phyloP scores from a whole-genome alignment of 1,139 yeast genomes.

The Saccharomyces hybrid region DNA sequence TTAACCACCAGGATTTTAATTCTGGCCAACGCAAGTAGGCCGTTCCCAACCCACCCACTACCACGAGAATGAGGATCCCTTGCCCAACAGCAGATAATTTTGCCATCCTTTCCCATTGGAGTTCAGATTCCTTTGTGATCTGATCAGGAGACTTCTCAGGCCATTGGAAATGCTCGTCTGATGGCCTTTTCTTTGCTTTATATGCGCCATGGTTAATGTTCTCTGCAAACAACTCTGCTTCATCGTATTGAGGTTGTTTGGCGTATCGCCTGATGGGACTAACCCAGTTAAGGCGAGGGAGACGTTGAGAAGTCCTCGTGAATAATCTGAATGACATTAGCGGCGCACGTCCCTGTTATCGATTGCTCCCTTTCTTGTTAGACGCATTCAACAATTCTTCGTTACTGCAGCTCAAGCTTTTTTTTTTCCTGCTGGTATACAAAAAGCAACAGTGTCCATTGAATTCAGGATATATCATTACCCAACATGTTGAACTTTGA shows the following conservation, averaged over 20 bases:
- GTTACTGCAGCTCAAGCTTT: not conserved
- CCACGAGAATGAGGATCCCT: conserved; percentile 18
- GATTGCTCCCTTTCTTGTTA: not conserved
- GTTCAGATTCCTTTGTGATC: conserved; percentile 12
- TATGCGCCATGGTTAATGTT: conserved; percentile 19
- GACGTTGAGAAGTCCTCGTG: not conserved
- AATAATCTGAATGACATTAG: not conserved
- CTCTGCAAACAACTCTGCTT: conserved; percentile 27
- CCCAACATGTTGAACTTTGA: conserved; percentile 1
- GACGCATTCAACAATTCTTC: not conserved
- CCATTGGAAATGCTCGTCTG: not conserved
- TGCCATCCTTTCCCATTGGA: conserved; percentile 8
- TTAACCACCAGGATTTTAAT: conserved; percentile 22
- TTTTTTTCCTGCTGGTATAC: not conserved
- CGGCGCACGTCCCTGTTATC: not conserved
- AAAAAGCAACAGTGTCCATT: not conserved
- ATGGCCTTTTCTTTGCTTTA: conserved; percentile 16
- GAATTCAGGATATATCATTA: not conserved
- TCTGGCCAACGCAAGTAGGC: conserved; percentile 24
- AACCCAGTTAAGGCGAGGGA: not conserved
- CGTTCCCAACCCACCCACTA: conserved; percentile 18
- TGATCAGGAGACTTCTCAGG: not conserved
- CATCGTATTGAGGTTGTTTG: conserved; percentile 27
- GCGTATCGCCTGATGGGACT: conserved; percentile 1
- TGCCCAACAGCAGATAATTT: conserved; percentile 22